Conservation (phyloP, 345 rosid genomes). For the Psidium guajava region DNA sequence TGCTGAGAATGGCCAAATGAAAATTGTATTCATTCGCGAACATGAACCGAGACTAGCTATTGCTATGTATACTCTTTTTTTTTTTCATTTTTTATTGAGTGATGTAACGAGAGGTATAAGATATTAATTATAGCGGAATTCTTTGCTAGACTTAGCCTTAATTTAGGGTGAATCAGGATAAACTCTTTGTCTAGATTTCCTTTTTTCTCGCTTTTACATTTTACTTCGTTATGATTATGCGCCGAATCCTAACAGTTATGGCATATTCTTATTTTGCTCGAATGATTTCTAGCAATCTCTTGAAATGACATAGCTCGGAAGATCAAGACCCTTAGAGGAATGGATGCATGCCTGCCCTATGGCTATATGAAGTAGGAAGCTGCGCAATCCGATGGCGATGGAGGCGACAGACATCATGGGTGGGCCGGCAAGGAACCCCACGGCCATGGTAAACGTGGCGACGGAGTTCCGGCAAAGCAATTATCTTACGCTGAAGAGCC, state of each 20-base stretch:
- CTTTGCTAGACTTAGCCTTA: too few relatives aligned
- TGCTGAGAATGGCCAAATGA: constrained; percentile 9
- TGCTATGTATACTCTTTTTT: too few relatives aligned
- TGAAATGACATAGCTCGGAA: not conserved
- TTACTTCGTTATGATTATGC: too few relatives aligned
- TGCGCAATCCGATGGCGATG: constrained; percentile 65
- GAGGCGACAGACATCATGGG: constrained; percentile 93
- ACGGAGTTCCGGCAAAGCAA: constrained; percentile 85
- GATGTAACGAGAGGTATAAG: too few relatives aligned
- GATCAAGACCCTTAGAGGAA: not conserved
- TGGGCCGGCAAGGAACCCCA: constrained; percentile 87
- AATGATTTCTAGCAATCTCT: not conserved
- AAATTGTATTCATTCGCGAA: constrained; percentile 11
- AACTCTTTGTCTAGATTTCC: too few relatives aligned
- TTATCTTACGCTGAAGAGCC: constrained; percentile 98
- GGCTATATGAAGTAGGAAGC: constrained; percentile 74
- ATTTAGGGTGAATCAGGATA: too few relatives aligned
- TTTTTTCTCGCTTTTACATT: too few relatives aligned
- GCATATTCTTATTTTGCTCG: not conserved
- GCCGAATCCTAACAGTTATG: too few relatives aligned
- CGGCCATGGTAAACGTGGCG: constrained; percentile 81
- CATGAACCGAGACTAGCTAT: not conserved
- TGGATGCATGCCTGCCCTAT: constrained; percentile 62
- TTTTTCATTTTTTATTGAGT: not conserved
- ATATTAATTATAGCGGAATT: too few relatives aligned